Percentiles rank a stretch among this genome's conserved stretches.
Evolutionary conservation across 2,329 filamentous ascomycete genomes (phyloP).

Genomic region (Tolypocladium ovalisporum): DNA sequence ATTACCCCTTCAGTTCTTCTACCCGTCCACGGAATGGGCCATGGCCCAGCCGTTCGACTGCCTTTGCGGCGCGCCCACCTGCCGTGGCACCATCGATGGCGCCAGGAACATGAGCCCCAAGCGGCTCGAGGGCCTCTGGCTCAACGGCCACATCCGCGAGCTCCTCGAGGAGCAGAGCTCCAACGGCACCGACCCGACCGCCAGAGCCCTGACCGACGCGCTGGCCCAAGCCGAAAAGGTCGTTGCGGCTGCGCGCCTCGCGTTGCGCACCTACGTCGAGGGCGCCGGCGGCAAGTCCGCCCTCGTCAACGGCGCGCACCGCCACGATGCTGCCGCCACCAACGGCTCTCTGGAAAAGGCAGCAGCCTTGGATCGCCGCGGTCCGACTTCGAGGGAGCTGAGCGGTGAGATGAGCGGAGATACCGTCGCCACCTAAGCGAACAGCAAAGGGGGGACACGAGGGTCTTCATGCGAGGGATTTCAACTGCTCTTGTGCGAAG

Average conservation of each 20-base stretch:
- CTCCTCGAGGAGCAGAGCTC: constrained; percentile 33
- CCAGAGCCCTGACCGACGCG: constrained; percentile 29
- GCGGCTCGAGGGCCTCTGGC: constrained; percentile 47
- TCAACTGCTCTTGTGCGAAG: constrained; percentile 3
- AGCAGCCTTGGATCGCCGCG: constrained; percentile 22
- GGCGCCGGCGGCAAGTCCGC: neutral
- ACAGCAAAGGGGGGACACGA: neutral
- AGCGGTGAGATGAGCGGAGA: constrained; percentile 53
- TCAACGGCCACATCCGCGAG: constrained; percentile 50
- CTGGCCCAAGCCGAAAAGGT: constrained; percentile 35
- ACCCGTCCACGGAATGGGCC: constrained; percentile 63
- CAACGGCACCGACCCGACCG: constrained; percentile 25
- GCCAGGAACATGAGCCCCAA: constrained; percentile 46
- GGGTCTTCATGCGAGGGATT: neutral
- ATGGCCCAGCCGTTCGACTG: constrained; percentile 66
- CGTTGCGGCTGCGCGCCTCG: constrained; percentile 32
- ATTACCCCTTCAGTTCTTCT: too few relatives aligned
- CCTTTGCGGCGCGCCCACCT: constrained; percentile 44
- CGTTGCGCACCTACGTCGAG: constrained; percentile 27
- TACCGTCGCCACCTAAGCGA: constrained; percentile 25
- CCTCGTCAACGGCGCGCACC: constrained; percentile 9
- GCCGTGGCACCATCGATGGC: constrained; percentile 51
- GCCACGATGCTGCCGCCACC: constrained; percentile 1
- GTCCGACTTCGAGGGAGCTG: constrained; percentile 41
- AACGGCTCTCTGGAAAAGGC: constrained; percentile 1